Evolutionary conservation across 441 rosid genomes (phyloP).

Genomic region (Eruca vesicaria): DNA sequence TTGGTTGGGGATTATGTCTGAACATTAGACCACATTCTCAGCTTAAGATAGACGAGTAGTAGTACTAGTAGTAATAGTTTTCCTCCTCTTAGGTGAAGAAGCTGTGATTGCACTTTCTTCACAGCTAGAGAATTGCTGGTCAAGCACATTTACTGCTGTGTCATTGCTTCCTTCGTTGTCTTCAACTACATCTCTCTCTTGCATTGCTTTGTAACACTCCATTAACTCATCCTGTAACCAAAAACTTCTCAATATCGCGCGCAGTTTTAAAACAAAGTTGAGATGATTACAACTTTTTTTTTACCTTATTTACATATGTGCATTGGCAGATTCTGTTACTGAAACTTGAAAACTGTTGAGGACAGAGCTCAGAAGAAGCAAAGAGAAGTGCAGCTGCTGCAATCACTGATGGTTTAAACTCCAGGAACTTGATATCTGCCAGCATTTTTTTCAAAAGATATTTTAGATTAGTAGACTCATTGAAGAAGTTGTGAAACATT

Average conservation of each 20-base stretch:
- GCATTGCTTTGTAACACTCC: slow-evolving; percentile 53
- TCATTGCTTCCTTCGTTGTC: slow-evolving; percentile 47
- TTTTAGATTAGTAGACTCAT: neutral
- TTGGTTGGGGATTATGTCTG: neutral
- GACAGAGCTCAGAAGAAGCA: slow-evolving; percentile 58
- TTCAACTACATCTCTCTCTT: slow-evolving; percentile 41
- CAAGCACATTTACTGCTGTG: slow-evolving; percentile 58
- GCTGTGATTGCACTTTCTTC: slow-evolving; percentile 41
- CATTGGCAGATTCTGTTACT: slow-evolving; percentile 43
- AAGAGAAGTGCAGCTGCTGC: slow-evolving; percentile 71
- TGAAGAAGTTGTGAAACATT: neutral
- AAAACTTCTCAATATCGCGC: neutral
- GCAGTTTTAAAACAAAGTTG: neutral
- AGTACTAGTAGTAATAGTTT: slow-evolving; percentile 17
- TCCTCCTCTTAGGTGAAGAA: slow-evolving; percentile 47
- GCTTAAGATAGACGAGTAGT: slow-evolving; percentile 24
- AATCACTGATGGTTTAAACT: slow-evolving; percentile 71
- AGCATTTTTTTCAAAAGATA: neutral
- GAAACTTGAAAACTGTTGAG: slow-evolving; percentile 43
- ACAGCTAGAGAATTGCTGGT: slow-evolving; percentile 43
- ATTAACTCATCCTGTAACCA: slow-evolving; percentile 51
- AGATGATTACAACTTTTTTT: slow-evolving; percentile 9
- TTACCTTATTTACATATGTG: slow-evolving; percentile 62
- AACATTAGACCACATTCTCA: slow-evolving; percentile 26
- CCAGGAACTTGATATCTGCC: slow-evolving; percentile 53